Base-by-base conservation (phyloP, 2,329 filamentous ascomycete species). In the Neofusicoccum umdonicola region DNA sequence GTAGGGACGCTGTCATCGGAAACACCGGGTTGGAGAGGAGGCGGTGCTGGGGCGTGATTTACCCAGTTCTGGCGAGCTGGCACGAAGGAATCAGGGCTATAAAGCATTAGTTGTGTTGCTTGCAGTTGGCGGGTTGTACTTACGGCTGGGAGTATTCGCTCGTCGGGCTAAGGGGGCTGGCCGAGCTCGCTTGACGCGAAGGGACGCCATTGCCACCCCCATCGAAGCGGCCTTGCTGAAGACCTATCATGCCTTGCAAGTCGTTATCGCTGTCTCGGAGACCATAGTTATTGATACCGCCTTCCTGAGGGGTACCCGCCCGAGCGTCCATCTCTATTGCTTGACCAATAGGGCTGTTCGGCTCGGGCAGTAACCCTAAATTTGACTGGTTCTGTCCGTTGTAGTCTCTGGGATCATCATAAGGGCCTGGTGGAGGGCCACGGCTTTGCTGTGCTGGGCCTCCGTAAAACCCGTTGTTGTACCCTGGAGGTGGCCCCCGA, bases 271-370 rank as follows among this genome's bases (percentile, higher is more conserved):
- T 90, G 62, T 91, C 88, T 56, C 80, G 74, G 34, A 83, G 65
- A 5, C 79, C 80, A 58, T 79, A 82, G 51, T 72, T 73, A 17
- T 44, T 66, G 8, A 50, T 27, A 17, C 68, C 68, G 15, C 48
- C n/a, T 45, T 22, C 47, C 60, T 34, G 67, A 52, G 73, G 74
- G 44, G 73, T 72, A 8, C 72, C 73, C 27, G 66, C 71, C 56
- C 83, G 81, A 39, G 89, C 88, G 74, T 93, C 89, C 91, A 96
- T 93, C 75, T 95, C 92, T 62, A 93, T 85, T 2, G 90, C 87
- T 71, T 89, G 88, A 9, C 88, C 88, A 12, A 88, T 80, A 13
- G 77, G 72, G 42, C 27, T 51, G 45, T 63, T 51, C 39, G 51
- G 54, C 37, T 42, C 57, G 63, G 63, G 48, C 69, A 68, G 62